These are phyloP conservation scores for Scutellaria baicalensis DNA, from an alignment of 257 asterid species.

Conservation along the genomic window DNA sequence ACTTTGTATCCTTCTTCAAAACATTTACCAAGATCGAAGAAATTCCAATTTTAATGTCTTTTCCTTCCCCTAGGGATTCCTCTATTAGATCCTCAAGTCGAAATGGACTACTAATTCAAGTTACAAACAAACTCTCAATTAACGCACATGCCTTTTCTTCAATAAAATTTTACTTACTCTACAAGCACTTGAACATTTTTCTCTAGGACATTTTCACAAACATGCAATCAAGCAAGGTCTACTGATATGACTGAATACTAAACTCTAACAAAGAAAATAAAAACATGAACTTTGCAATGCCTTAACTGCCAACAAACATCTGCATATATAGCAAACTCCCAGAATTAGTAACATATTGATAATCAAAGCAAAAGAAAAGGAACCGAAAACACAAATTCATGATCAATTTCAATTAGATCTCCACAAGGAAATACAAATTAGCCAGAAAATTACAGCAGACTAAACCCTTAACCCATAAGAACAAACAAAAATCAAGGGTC, in stretches of 20 bases:
- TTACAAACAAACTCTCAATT: background rate
- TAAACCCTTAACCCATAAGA: background rate
- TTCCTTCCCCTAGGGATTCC: background rate
- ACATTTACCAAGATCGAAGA: background rate
- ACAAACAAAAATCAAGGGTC: background rate
- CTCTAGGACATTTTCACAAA: background rate
- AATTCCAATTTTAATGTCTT: background rate
- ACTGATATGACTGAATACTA: background rate
- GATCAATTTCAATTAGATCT: constrained; percentile 7
- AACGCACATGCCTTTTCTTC: background rate
- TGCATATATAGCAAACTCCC: background rate
- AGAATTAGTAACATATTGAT: background rate
- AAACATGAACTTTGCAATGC: background rate
- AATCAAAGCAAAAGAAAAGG: background rate
- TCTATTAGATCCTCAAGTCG: background rate
- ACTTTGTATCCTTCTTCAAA: background rate
- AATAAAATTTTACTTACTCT: background rate
- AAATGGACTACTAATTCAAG: background rate
- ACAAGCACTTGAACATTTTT: background rate
- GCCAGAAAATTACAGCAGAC: background rate
- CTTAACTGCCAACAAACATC: background rate
- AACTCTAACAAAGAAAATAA: background rate
- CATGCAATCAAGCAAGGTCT: background rate
- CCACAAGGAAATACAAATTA: background rate
- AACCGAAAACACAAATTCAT: background rate